These are phyloP conservation scores for Urostyla sp. DNA, from an alignment of 73 alveolate genomes.

Conservation along the genomic window DNA sequence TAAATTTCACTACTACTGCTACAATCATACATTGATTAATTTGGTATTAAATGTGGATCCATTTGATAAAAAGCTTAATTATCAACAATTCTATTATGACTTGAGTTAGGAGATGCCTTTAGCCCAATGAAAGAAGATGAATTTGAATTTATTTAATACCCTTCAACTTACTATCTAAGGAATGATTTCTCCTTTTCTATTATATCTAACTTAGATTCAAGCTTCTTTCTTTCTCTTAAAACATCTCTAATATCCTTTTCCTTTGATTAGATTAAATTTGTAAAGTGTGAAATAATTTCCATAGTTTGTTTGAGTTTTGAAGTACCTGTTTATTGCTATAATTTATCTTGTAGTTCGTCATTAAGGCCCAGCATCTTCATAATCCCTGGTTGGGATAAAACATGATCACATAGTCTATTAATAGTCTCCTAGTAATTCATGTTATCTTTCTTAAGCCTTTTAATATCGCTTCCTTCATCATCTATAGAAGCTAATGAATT, in stretches of 20 bases:
- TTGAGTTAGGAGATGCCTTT: background rate
- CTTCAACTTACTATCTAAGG: conserved; percentile 9
- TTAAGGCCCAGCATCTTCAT: conserved; percentile 9
- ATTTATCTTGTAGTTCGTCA: conserved; percentile 13
- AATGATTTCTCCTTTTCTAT: conserved; percentile 25
- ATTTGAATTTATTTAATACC: conserved; percentile 26
- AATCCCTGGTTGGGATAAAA: conserved; percentile 41
- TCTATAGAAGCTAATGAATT: background rate
- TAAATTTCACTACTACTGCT: conserved; percentile 6
- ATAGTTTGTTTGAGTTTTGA: conserved; percentile 29
- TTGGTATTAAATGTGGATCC: conserved; percentile 17
- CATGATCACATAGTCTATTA: conserved; percentile 34
- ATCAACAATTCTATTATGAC: too few species aligned
- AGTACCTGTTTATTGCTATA: conserved; percentile 11
- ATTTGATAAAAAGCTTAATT: background rate
- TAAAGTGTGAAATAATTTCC: conserved; percentile 32
- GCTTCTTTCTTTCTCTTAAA: conserved; percentile 26
- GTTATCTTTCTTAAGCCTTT: conserved; percentile 17
- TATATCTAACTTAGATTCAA: conserved; percentile 7
- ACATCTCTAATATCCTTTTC: conserved; percentile 32
- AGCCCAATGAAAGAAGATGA: background rate
- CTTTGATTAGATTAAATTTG: background rate
- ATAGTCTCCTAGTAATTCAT: conserved; percentile 20
- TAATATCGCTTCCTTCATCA: background rate
- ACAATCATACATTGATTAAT: background rate